Evolutionary conservation across 495 filamentous ascomycete genomes (phyloP), one percentile per base, ranked within the genome.

Genomic region (Xylaria longipes): DNA sequence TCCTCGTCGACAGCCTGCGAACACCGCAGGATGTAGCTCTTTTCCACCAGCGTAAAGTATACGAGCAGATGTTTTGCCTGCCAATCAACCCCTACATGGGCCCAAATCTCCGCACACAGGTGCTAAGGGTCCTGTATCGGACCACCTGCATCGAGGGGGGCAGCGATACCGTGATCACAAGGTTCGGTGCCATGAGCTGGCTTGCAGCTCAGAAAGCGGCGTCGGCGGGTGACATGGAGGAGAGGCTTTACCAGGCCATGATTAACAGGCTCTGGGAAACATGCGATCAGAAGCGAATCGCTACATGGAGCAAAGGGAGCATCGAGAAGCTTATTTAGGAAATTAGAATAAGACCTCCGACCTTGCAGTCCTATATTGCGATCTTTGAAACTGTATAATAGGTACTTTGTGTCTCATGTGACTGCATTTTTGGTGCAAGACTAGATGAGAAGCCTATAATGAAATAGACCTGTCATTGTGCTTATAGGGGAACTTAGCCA

Each of bases 181-280:
- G 96, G 73, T 90, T 91, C 29, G 95, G 93, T n/a, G 81, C 93
- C 17, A 78, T 96, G 63, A 91, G 87, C 68, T 99, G 95, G 94
- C 86, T 97, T 37, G 84, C 91, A 65, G 85, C 85, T 70, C 87
- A 89, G 77, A 80, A 65, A 75, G 82, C 67, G 77, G 78, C 50
- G 17, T 79, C 71, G 31, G 63, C 54, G 3, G 78, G 79, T 46
- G 74, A 79, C 33, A 78, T 74, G 1, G 87, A 91, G 70, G 84
- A 84, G 35, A 81, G 76, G 5, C 77, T 86, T 29, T 82, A 94
- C 61, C 87, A 83, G 74, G 86, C 83, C 15, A 80, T 98, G 76
- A 83, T 87, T 29, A 80, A 78, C 64, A 83, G 87, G 73, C 73
- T 97, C n/a, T 90, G 89, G 82, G 87, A 91, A 60, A 91, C 88